phyloP scores from a whole-genome alignment of 768 basidiomycete genomes.

The Nidularia sp. region DNA sequence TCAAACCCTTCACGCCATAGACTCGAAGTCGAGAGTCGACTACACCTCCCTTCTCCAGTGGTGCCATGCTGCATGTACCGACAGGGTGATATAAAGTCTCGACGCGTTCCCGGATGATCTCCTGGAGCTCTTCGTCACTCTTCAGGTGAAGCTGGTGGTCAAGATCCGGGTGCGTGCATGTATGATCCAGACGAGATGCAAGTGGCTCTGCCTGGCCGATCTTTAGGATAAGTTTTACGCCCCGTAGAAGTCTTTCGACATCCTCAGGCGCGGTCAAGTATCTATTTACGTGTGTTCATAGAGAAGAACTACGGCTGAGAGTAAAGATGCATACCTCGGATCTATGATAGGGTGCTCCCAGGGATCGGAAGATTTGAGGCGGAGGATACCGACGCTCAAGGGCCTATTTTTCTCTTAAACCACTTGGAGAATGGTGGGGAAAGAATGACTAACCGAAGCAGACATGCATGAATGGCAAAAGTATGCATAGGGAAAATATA shows the following conservation, averaged over 20 bases:
- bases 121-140: conserved; percentile 34
- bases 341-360: conserved; percentile 40
- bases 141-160: conserved; percentile 34
- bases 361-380: conserved; percentile 34
- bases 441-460: conserved; percentile 28
- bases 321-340: conserved; percentile 27
- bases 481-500: conserved; percentile 30
- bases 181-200: conserved; percentile 29
- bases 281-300: conserved; percentile 12
- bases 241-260: conserved; percentile 36
- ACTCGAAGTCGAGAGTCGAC: conserved; percentile 33
- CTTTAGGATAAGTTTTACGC: conserved; percentile 30
- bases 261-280: conserved; percentile 39
- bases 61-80: conserved; percentile 43
- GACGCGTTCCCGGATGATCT: conserved; percentile 32
- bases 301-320: too few relatives aligned
- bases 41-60: conserved; percentile 24
- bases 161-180: conserved; percentile 24
- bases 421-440: too few relatives aligned
- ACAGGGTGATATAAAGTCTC: conserved; percentile 48
- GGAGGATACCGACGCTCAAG: conserved; percentile 33
- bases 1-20: conserved; percentile 35
- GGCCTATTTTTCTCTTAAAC: conserved; percentile 22
- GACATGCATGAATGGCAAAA: conserved; percentile 34
- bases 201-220: conserved; percentile 37